phyloP scores from a whole-genome alignment of 345 rosid genomes.

The Murraya paniculata region DNA sequence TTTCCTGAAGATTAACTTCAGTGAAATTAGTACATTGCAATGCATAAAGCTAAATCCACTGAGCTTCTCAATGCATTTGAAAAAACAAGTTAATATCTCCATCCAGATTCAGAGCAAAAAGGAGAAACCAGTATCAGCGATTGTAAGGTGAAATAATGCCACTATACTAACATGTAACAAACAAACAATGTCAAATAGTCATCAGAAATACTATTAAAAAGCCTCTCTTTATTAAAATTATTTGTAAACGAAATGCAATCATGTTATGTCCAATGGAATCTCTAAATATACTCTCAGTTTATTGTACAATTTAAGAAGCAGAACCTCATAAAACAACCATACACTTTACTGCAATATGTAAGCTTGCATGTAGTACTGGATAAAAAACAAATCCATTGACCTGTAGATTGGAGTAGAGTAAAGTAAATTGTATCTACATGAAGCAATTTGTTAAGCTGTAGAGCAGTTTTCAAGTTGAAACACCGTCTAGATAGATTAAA shows the following conservation, averaged over 20 bases:
- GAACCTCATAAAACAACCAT: background rate
- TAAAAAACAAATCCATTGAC: background rate
- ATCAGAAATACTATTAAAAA: background rate
- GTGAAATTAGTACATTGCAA: background rate
- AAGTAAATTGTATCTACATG: background rate
- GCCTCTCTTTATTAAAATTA: background rate
- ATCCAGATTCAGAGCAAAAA: background rate
- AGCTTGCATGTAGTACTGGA: background rate
- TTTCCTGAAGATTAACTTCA: background rate
- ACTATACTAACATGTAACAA: background rate
- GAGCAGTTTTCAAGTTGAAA: background rate
- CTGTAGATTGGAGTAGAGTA: background rate
- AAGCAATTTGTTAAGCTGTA: background rate
- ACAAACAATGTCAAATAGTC: background rate
- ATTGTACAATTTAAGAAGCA: background rate
- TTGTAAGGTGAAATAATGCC: background rate
- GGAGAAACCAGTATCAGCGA: background rate
- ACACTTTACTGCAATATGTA: background rate
- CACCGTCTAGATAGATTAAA: background rate
- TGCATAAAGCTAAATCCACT: background rate
- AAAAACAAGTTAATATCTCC: background rate
- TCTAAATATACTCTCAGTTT: background rate
- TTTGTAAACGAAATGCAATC: background rate
- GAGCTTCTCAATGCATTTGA: slow-evolving; percentile 3
- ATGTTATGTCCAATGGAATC: background rate